Conservation (phyloP, 2,329 filamentous ascomycete genomes). For the Hypoxylon sp. region DNA sequence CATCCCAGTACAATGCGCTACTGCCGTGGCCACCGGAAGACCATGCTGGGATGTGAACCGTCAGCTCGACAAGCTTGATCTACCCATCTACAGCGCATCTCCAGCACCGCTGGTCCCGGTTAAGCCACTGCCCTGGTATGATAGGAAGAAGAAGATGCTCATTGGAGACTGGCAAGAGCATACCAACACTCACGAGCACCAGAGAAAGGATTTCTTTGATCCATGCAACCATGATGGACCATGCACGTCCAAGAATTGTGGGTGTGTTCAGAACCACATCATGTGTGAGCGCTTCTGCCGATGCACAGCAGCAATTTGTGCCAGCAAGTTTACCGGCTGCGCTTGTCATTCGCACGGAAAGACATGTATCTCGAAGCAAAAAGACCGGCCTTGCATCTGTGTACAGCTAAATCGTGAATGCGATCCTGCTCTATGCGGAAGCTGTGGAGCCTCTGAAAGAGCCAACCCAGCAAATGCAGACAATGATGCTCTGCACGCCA, state of each 20-base stretch:
- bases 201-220: constrained; percentile 69
- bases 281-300: constrained; percentile 81
- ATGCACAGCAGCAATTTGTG: constrained; percentile 70
- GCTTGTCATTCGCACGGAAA: constrained; percentile 73
- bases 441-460: constrained; percentile 77
- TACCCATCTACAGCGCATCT: constrained; percentile 51
- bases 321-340: constrained; percentile 75
- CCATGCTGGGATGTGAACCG: constrained; percentile 66
- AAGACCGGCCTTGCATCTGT: constrained; percentile 76
- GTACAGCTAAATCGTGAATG: constrained; percentile 81
- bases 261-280: constrained; percentile 71
- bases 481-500: constrained; percentile 66
- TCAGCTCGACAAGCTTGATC: constrained; percentile 58
- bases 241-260: constrained; percentile 70
- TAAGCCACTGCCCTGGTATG: constrained; percentile 67
- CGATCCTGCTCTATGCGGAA: constrained; percentile 79
- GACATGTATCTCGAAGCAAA: constrained; percentile 68
- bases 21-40: constrained; percentile 64
- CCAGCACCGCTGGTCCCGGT: constrained; percentile 52
- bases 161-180: constrained; percentile 68
- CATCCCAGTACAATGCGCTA: constrained; percentile 63
- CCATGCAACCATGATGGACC: constrained; percentile 78
- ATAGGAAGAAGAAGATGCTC: constrained; percentile 67
- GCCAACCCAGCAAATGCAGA: constrained; percentile 77
- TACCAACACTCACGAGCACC: constrained; percentile 67